Conservation (phyloP, 768 basidiomycete species). For the Stropharia rugosoannulata region DNA sequence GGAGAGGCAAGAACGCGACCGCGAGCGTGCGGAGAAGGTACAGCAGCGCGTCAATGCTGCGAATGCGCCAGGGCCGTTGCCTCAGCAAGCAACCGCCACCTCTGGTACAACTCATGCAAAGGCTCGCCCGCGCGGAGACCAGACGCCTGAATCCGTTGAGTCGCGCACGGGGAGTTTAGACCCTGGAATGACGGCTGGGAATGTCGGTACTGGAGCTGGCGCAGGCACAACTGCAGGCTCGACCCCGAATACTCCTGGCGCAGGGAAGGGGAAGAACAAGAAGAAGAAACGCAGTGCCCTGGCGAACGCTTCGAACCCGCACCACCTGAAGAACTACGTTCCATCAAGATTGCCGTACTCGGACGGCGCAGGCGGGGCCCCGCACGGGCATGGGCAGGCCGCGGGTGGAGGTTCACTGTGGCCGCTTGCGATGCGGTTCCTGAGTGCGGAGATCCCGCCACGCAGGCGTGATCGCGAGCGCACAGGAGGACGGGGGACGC, state of each 20-base stretch:
- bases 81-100: too few relatives aligned
- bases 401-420: constrained; percentile 40
- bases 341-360: constrained; percentile 75
- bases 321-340: constrained; percentile 93
- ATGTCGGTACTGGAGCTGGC: not conserved
- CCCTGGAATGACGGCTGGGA: not conserved
- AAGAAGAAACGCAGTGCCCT: constrained; percentile 94
- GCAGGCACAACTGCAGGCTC: not conserved
- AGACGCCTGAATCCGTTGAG: constrained; percentile 37
- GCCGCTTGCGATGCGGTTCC: constrained; percentile 63
- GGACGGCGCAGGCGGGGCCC: constrained; percentile 9
- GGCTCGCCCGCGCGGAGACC: constrained; percentile 28
- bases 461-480: constrained; percentile 24
- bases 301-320: constrained; percentile 93
- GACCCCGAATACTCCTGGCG: not conserved
- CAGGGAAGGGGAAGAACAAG: constrained; percentile 47
- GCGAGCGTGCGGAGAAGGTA: constrained; percentile 28
- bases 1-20: constrained; percentile 22
- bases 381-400: constrained; percentile 9
- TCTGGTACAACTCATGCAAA: not conserved
- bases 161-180: constrained; percentile 20
- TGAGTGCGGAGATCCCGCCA: constrained; percentile 66
- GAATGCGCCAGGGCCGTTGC: too few relatives aligned
- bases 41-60: constrained; percentile 35
- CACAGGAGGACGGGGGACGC: constrained; percentile 6